Base-by-base conservation (phyloP, 2,329 filamentous ascomycete species). In the Aspergillus neotritici region DNA sequence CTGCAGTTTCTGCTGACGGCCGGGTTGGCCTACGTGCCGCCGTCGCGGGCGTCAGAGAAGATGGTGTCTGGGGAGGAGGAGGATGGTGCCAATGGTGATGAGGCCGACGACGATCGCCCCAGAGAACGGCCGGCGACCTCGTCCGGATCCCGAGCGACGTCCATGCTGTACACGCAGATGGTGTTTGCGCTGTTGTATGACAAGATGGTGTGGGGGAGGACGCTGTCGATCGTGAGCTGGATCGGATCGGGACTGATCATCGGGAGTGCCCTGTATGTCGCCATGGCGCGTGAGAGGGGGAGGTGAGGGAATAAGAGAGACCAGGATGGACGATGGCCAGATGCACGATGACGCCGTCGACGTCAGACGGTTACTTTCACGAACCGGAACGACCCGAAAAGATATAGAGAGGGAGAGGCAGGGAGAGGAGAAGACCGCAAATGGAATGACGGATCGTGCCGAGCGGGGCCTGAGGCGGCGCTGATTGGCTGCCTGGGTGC, bases 1-100 rank as follows among this genome's bases (percentile, higher is more conserved):
- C 85, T 91, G 78, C 90, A 95, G 75, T 88, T 88, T 53, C 73
- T 94, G n/a, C 70, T 94, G 13, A 93, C 89, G 1, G 77, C 80
- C 1, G 88, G 87, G 0, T 68, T 96, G 37, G 74, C 84, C 16
- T 80, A 83, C 48, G 85, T 90, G 57, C 84, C 83, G 49, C 76
- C 75, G 1, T 69, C 70, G 3, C 46, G 38, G 15, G 47, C 49
- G 3, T 44, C 21, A 8, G 21, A 25, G 21, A 25, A 25, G 6
- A 25, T 3, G 7, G 7, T 5, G 17, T 5, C 21, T 25, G 7
- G 21, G 21, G 21, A 25, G 21, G 21, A 25, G 21, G 21, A 25
- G 7, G 21, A 2, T 25, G 7, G 5, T 9, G 40, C 31, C 21
- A 25, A 47, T 10, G 46, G 32, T 4, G 28, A 14, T 21, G 33